phyloP scores from a whole-genome alignment of 106 monocot genomes.

The Triglochin maritima region DNA sequence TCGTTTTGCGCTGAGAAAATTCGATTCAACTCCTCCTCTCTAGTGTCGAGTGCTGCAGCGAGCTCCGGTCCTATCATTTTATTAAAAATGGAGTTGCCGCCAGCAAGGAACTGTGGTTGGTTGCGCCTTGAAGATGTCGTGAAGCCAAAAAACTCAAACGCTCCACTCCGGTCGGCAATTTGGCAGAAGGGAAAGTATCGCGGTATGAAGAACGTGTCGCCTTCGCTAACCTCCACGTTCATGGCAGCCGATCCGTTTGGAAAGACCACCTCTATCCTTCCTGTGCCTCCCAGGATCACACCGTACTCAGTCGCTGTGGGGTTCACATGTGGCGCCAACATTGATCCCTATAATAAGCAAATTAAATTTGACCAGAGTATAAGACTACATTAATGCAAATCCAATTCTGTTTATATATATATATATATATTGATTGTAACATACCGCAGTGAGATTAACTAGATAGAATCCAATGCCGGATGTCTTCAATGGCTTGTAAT shows the following conservation, averaged over 20 bases:
- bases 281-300: conserved; percentile 46
- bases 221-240: conserved; percentile 52
- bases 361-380: background rate
- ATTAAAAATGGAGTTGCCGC: conserved; percentile 44
- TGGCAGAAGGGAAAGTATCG: conserved; percentile 86
- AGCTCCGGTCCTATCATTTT: conserved; percentile 64
- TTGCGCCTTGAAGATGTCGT: conserved; percentile 60
- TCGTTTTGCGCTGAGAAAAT: conserved; percentile 45
- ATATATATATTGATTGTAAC: background rate
- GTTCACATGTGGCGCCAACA: conserved; percentile 87
- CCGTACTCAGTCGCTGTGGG: conserved; percentile 76
- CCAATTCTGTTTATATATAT: no score
- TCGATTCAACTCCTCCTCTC: conserved; percentile 33
- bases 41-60: conserved; percentile 52
- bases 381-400: no score
- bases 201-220: conserved; percentile 79
- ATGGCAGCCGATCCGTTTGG: conserved; percentile 83
- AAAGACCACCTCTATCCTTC: conserved; percentile 53
- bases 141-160: conserved; percentile 80
- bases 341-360: conserved; percentile 45
- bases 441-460: conserved; percentile 61
- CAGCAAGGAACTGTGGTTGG: conserved; percentile 69
- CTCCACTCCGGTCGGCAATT: conserved; percentile 46
- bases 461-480: conserved; percentile 57
- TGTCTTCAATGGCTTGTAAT: conserved; percentile 45